phyloP scores from a whole-genome alignment of 2,329 filamentous ascomycete genomes.

The Pestalotiopsis sp. region DNA sequence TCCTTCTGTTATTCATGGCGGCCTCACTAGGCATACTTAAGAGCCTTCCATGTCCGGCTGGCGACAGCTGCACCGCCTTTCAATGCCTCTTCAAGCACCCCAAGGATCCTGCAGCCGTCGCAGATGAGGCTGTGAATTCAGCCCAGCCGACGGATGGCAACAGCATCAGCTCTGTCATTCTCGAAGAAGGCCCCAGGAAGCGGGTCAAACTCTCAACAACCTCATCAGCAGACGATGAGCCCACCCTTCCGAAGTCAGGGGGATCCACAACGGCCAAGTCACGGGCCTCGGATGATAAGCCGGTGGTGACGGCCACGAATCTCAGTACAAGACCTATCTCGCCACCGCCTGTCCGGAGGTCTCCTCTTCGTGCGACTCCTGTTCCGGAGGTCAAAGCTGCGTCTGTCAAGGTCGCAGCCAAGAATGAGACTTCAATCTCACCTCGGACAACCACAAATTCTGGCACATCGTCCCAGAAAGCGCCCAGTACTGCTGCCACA shows the following conservation, averaged over 20 bases:
- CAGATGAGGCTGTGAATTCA: conserved; percentile 10
- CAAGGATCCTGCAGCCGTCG: conserved; percentile 30
- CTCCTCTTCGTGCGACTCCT: background rate
- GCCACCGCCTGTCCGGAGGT: conserved; percentile 10
- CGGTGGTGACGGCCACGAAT: background rate
- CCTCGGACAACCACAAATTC: background rate
- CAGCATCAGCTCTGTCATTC: conserved; percentile 10
- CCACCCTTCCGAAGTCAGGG: background rate
- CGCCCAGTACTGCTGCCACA: conserved; percentile 8
- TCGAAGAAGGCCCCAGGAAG: conserved; percentile 27
- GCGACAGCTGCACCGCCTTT: conserved; percentile 49
- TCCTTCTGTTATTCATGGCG: conserved; percentile 24
- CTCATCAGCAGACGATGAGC: conserved; percentile 4
- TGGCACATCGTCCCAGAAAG: conserved; percentile 1
- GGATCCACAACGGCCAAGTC: background rate
- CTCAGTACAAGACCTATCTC: conserved; percentile 10
- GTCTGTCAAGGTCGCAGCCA: background rate
- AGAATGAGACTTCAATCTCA: background rate
- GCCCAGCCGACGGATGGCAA: conserved; percentile 6
- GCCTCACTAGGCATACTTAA: conserved; percentile 41
- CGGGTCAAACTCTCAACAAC: conserved; percentile 24
- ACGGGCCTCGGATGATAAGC: background rate
- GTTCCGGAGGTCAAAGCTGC: background rate
- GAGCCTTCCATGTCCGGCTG: conserved; percentile 53
- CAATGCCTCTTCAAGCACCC: conserved; percentile 53